Percentiles rank a stretch among this genome's conserved stretches.
These are phyloP conservation scores for Ilex aquifolium DNA, from an alignment of 257 asterid genomes.

Conservation along the genomic window DNA sequence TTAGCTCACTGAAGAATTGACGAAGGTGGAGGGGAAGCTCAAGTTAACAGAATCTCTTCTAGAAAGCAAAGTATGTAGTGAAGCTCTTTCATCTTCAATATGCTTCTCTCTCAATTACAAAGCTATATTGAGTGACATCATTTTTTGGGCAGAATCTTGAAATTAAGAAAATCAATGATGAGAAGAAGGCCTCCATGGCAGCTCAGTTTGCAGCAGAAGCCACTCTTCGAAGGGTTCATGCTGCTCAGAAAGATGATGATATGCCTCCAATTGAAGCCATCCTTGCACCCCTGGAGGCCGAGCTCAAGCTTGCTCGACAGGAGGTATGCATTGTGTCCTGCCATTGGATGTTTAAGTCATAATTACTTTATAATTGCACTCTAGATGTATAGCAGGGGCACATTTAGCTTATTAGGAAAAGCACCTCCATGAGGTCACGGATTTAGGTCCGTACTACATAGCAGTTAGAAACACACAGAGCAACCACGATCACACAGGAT, in stretches of 20 bases:
- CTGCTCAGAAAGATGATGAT: constrained; percentile 4
- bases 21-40: constrained; percentile 3
- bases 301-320: constrained; percentile 2
- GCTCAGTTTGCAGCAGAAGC: constrained; percentile 1
- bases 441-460: too few relatives aligned
- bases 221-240: constrained; percentile 4
- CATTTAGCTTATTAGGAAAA: too few relatives aligned
- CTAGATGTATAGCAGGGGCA: too few relatives aligned
- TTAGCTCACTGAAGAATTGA: neutral
- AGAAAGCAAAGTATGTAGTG: neutral
- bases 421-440: too few relatives aligned
- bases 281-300: constrained; percentile 3
- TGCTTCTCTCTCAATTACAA: neutral
- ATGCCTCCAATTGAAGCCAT: constrained; percentile 5
- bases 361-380: neutral
- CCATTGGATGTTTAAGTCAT: neutral
- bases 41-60: constrained; percentile 4
- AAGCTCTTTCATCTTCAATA: neutral
- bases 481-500: too few relatives aligned
- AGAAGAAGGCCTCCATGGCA: constrained; percentile 6
- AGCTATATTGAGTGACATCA: neutral
- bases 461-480: too few relatives aligned
- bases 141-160: neutral
- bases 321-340: neutral
- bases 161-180: constrained; percentile 4